Evolutionary conservation across 176 grass and related monocot species (phyloP).

Genomic region (Phyllostachys edulis): DNA sequence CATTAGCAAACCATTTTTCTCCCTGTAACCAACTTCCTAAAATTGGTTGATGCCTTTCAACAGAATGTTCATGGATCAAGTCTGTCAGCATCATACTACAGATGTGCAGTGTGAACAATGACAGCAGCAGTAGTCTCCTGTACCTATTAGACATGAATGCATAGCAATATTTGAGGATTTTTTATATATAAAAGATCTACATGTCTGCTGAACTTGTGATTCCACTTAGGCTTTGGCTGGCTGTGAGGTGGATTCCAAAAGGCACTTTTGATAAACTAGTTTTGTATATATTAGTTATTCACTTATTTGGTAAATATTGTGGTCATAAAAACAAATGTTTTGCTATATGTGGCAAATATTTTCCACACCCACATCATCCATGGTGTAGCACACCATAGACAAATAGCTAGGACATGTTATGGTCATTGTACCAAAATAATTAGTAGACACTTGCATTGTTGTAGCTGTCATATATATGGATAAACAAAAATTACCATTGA

Average conservation of each 20-base stretch:
- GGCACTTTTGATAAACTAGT: neutral
- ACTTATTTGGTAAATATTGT: neutral
- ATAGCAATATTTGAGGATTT: neutral
- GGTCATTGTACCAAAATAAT: neutral
- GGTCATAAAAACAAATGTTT: neutral
- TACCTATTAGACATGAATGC: neutral
- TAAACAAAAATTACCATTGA: neutral
- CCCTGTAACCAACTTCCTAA: neutral
- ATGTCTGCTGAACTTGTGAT: neutral
- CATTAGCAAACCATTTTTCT: neutral
- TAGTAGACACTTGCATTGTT: too few species aligned
- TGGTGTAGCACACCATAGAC: neutral
- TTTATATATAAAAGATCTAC: neutral
- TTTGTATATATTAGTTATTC: neutral
- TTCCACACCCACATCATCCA: conserved; percentile 11
- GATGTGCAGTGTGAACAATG: neutral
- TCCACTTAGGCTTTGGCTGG: neutral
- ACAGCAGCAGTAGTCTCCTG: neutral
- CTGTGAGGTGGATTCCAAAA: neutral
- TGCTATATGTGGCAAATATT: neutral
- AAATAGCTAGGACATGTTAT: neutral
- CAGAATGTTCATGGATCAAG: neutral
- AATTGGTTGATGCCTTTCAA: neutral
- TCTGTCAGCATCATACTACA: neutral
- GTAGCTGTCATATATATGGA: neutral